Evolutionary conservation across 1,284 basidiomycete species (phyloP), one percentile per base, ranked within the genome.

Genomic region (Bjerkandera adusta): DNA sequence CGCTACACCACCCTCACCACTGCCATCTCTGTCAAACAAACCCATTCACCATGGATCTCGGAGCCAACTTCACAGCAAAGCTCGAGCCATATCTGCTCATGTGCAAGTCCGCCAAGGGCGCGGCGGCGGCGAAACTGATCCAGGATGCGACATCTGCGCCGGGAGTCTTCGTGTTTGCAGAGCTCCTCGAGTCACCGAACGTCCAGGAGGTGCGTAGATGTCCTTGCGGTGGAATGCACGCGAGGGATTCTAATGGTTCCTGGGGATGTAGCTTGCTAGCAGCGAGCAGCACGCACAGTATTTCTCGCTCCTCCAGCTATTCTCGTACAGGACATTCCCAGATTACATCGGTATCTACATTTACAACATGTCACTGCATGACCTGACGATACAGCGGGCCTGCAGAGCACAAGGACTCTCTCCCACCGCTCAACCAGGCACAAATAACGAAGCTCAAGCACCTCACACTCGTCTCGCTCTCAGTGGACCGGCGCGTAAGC

Each of bases 401-500:
- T 8, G 1, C 64, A 92, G 85, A 77, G 52, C 73, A 84, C 64
- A 78, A 83, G 60, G 75, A 81, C 45, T 49, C 68, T 0, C 73
- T 86, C 25, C 92, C 93, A 0, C 59, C 80, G 0, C 69, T 98
- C 34, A 86, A 81, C 42, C 63, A 72, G 2, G 77, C 82, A 0
- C 93, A 97, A 59, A 73, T 79, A 3, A 80, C 74, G 24, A 99
- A 99, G 66, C 78, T 99, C 13, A 93, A 91, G 68, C 92, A 96
- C 57, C 81, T 99, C 5, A 89, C 93, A 0, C 83, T 98, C 45
- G 85, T 96, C 24, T 81, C 92, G 0, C 75, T 93, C 25, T 87
- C 89, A 1, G 70, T 80, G 39, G 72, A 84, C 52, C 78, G 76
- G 51, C 79, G 92, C 47, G 92, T 93, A 60, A 50, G 85, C 68